These are phyloP conservation scores for Monascus ruber DNA, from an alignment of 2,329 filamentous ascomycete species.

Conservation along the genomic window DNA sequence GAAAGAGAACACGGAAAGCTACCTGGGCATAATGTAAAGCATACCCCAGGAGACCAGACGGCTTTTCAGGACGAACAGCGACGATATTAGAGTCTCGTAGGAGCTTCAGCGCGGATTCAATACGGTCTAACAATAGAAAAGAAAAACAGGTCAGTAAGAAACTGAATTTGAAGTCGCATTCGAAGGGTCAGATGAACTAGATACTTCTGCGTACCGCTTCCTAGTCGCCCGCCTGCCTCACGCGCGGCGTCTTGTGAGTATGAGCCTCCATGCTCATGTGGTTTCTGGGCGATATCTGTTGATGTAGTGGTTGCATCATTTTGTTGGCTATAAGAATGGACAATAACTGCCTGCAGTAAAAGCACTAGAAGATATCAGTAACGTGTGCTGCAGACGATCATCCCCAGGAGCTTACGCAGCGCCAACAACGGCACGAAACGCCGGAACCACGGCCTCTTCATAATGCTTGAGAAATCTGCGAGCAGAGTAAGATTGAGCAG, in stretches of 20 bases:
- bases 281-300: constrained; percentile 4
- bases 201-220: neutral
- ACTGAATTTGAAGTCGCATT: no score
- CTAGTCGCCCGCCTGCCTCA: neutral
- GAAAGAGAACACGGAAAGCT: constrained; percentile 52
- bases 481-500: constrained; percentile 13
- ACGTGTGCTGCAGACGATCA: constrained; percentile 1
- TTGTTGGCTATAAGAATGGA: constrained; percentile 11
- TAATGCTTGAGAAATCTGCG: constrained; percentile 16
- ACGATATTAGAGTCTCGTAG: constrained; percentile 19
- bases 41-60: constrained; percentile 47
- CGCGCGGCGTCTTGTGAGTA: no score
- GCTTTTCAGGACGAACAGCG: constrained; percentile 29
- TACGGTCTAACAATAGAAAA: constrained; percentile 14
- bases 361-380: constrained; percentile 13
- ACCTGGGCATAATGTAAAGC: constrained; percentile 51
- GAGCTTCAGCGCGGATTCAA: constrained; percentile 19
- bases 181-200: no score
- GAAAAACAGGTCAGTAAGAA: neutral
- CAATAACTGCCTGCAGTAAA: constrained; percentile 19
- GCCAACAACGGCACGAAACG: constrained; percentile 20
- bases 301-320: constrained; percentile 7
- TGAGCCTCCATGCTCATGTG: no score
- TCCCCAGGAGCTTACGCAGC: constrained; percentile 16
- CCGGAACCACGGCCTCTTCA: constrained; percentile 22